These are phyloP conservation scores for Thalassiosira exigua DNA, from an alignment of 352 stramenopile genomes.

Conservation along the genomic window DNA sequence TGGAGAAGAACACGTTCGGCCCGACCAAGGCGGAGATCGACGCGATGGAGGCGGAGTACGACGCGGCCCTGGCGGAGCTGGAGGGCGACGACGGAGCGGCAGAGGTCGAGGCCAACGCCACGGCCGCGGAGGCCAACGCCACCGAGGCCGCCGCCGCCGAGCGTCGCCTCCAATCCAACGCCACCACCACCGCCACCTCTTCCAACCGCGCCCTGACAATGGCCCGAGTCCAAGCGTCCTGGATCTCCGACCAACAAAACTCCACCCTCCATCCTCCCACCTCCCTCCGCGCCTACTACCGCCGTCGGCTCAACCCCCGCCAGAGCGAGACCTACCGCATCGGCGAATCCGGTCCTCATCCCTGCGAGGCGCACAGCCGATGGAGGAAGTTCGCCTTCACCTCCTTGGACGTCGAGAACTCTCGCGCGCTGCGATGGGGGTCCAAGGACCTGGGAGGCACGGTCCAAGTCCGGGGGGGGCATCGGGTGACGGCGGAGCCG, in stretches of 20 bases:
- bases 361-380: slow-evolving; percentile 45
- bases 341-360: slow-evolving; percentile 54
- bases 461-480: slow-evolving; percentile 29
- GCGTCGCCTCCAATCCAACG: no score
- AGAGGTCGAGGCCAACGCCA: not conserved
- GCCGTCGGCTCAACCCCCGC: slow-evolving; percentile 42
- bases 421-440: slow-evolving; percentile 48
- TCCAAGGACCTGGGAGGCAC: slow-evolving; percentile 34
- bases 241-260: slow-evolving; percentile 43
- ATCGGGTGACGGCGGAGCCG: slow-evolving; percentile 43
- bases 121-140: not conserved
- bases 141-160: not conserved
- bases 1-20: slow-evolving; percentile 72
- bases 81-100: not conserved
- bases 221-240: slow-evolving; percentile 42
- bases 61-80: not conserved
- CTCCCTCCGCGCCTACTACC: slow-evolving; percentile 43
- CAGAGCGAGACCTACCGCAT: slow-evolving; percentile 52
- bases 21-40: slow-evolving; percentile 49
- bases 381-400: slow-evolving; percentile 72
- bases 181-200: not conserved
- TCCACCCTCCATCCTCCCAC: slow-evolving; percentile 51
- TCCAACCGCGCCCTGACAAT: slow-evolving; percentile 30
- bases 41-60: slow-evolving; percentile 33
- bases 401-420: slow-evolving; percentile 52